Base-by-base conservation (phyloP, 2,329 filamentous ascomycete species). In the Nigrograna mackinnonii region DNA sequence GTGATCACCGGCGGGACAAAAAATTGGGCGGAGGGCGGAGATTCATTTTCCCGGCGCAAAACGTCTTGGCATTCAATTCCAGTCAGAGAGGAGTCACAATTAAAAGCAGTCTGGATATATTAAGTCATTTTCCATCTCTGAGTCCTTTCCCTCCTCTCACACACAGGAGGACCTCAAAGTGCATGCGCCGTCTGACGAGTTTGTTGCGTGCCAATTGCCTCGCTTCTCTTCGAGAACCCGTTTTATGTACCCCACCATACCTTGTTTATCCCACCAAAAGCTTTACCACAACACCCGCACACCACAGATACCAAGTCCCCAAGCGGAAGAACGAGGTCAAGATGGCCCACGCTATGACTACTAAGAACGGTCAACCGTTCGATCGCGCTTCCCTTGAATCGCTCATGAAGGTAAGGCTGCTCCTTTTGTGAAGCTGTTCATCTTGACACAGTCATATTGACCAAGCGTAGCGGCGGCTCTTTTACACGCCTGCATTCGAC, bases 401-500 rank as follows among this genome's bases (percentile, higher is more conserved):
- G 48, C 82, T 97, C 64, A 84, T 97, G 59, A 85, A 87, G 55
- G 87, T 91, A 36, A 11, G 34, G 19, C 16, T 12, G 34, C 18
- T n/a, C 7, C 12, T n/a, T 32, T 21, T 7, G n/a, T n/a, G n/a
- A n/a, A n/a, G n/a, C n/a, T n/a, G n/a, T 37, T 6, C 35, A 24
- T 92, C 12, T 12, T 36, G 52, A n/a, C n/a, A n/a, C n/a, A 56
- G 49, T 60, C 55, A 54, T 47, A 54, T 49, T 64, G 41, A 66
- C 49, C 45, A 14, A 33, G 18, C 22, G 31, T 50, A 67, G 61
- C 64, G 66, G 32, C 64, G 64, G n/a, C 58, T 69, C 44, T 97
- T 97, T 79, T 95, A 94, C 74, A 96, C 91, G 50, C 91, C 91
- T 40, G 86, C 91, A 41, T 97, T 96, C 71, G 94, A 97, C 41